These are phyloP conservation scores for Globisporangium spinosum DNA, from an alignment of 352 stramenopile genomes.

Conservation along the genomic window DNA sequence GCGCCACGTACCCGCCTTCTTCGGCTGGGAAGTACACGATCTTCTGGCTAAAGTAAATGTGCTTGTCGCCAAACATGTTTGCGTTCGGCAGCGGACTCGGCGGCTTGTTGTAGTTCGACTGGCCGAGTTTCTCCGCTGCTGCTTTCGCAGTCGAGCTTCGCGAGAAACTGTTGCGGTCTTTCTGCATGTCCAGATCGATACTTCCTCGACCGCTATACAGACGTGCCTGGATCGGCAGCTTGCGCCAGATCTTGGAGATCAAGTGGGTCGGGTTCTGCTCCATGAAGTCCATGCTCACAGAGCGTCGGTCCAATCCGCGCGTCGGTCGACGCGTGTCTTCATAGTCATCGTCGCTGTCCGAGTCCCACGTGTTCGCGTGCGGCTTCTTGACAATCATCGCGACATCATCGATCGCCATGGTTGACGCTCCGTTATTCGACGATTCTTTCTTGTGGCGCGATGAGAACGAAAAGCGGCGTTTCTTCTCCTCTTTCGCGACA, in stretches of 20 bases:
- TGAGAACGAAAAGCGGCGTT: conserved; percentile 41
- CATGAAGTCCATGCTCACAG: conserved; percentile 79
- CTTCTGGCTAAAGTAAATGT: conserved; percentile 25
- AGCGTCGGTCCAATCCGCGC: conserved; percentile 54
- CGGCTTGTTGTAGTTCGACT: conserved; percentile 21
- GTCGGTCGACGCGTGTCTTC: conserved; percentile 57
- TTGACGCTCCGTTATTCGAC: conserved; percentile 2
- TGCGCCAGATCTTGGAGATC: conserved; percentile 80
- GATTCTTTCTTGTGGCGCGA: conserved; percentile 30
- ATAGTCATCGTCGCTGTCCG: conserved; percentile 70
- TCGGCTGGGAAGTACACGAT: conserved; percentile 25
- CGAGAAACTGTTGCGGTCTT: conserved; percentile 58
- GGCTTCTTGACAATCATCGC: conserved; percentile 49
- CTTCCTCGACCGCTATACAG: conserved; percentile 47
- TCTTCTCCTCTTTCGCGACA: conserved; percentile 27
- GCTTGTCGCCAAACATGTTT: conserved; percentile 25
- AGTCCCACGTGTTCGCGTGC: conserved; percentile 52
- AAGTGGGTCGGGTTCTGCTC: conserved; percentile 66
- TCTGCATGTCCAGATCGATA: conserved; percentile 57
- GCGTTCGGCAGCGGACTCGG: conserved; percentile 18
- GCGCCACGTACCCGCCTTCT: conserved; percentile 32
- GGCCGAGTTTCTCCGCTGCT: conserved; percentile 35
- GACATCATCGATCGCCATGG: conserved; percentile 39
- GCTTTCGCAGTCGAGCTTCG: conserved; percentile 47
- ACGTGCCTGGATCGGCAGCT: conserved; percentile 68